Evolutionary conservation across 176 grass and related monocot species (phyloP).

Genomic region (Eleusine coracana): DNA sequence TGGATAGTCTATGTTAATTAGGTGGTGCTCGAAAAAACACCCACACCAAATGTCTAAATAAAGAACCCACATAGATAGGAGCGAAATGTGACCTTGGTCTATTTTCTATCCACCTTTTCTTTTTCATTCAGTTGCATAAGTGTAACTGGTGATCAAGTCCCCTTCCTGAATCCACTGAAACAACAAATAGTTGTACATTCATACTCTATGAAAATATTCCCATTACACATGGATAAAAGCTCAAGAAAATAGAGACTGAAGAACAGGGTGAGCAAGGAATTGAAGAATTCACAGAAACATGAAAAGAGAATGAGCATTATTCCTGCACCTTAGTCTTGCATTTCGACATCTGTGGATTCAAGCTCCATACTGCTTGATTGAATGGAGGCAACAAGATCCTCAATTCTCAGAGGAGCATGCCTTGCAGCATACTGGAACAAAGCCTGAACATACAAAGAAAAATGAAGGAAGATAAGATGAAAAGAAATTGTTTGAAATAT

Average conservation of each 20-base stretch:
- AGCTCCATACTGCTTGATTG: slow-evolving; percentile 56
- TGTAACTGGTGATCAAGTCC: not conserved
- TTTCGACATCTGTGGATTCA: slow-evolving; percentile 76
- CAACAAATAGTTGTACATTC: slow-evolving; percentile 7
- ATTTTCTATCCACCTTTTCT: not conserved
- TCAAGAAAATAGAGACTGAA: not conserved
- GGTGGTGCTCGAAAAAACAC: not conserved
- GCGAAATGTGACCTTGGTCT: slow-evolving; percentile 26
- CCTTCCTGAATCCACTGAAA: not conserved
- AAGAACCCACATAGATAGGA: not conserved
- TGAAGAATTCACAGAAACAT: slow-evolving; percentile 3
- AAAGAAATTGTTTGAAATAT: slow-evolving; percentile 11
- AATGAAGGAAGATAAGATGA: slow-evolving; percentile 24
- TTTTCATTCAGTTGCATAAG: slow-evolving; percentile 5
- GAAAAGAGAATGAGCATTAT: not conserved
- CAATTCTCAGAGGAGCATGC: slow-evolving; percentile 73
- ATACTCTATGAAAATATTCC: not conserved
- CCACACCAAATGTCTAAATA: not conserved
- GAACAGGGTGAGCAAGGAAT: slow-evolving; percentile 9
- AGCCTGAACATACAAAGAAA: slow-evolving; percentile 48
- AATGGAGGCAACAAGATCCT: slow-evolving; percentile 72
- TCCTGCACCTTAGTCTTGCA: slow-evolving; percentile 56
- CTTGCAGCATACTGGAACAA: slow-evolving; percentile 95
- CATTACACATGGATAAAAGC: slow-evolving; percentile 4
- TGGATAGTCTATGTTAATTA: not conserved